Evolutionary conservation across 306 rosid genomes (phyloP).

Genomic region (Lathyrus tuberosus): DNA sequence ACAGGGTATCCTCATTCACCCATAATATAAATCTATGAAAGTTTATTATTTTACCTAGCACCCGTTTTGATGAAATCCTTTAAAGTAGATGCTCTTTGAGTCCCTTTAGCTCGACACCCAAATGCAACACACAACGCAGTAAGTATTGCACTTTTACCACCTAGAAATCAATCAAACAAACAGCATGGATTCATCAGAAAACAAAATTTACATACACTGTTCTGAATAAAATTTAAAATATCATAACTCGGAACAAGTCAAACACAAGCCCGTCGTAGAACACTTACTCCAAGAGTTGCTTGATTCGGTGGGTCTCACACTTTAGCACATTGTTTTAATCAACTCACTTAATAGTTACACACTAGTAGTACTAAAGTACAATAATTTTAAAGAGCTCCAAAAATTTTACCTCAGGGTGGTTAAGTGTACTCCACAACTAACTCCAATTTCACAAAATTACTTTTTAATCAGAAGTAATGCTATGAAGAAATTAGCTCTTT

Average conservation of each 20-base stretch:
- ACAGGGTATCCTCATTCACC: constrained; percentile 7
- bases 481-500: not conserved
- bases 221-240: not conserved
- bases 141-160: constrained; percentile 93
- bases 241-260: not conserved
- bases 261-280: not conserved
- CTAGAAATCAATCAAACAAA: constrained; percentile 49
- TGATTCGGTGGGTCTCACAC: not conserved
- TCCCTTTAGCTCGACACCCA: constrained; percentile 90
- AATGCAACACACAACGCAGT: constrained; percentile 89
- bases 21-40: constrained; percentile 19
- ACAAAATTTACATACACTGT: constrained; percentile 12
- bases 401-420: not conserved
- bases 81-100: constrained; percentile 77
- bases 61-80: constrained; percentile 88
- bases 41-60: constrained; percentile 53
- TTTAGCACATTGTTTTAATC: not conserved
- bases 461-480: not conserved
- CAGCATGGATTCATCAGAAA: constrained; percentile 17
- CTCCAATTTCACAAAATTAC: not conserved
- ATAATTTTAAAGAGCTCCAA: not conserved
- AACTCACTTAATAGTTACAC: not conserved
- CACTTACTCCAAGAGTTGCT: not conserved
- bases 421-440: not conserved
- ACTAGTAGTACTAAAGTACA: not conserved